These are phyloP conservation scores for Chaetomium olivaceum DNA, from an alignment of 2,329 filamentous ascomycete species.

Conservation along the genomic window DNA sequence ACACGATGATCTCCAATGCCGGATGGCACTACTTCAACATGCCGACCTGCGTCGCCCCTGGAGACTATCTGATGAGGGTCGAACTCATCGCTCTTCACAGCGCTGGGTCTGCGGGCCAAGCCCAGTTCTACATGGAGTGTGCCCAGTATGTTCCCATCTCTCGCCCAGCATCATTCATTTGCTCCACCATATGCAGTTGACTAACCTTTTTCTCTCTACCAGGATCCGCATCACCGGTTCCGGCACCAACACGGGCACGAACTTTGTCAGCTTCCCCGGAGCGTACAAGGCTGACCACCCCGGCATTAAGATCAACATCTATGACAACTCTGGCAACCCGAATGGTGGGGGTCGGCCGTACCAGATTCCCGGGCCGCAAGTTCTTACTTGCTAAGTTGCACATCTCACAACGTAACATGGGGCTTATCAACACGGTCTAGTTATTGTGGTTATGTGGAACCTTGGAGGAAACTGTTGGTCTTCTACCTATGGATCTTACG, in stretches of 20 bases:
- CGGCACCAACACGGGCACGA: slow-evolving; percentile 35
- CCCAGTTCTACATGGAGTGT: slow-evolving; percentile 44
- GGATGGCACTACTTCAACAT: slow-evolving; percentile 48
- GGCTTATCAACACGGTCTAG: no score
- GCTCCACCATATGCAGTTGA: no score
- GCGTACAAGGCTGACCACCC: slow-evolving; percentile 39
- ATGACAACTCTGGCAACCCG: slow-evolving; percentile 37
- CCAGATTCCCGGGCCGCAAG: slow-evolving; percentile 40
- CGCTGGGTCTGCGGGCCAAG: slow-evolving; percentile 36
- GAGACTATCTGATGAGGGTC: slow-evolving; percentile 46
- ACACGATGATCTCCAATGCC: slow-evolving; percentile 48
- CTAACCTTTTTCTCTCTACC: neutral
- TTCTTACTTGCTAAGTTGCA: no score
- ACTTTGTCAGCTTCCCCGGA: slow-evolving; percentile 40
- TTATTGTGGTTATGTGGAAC: no score
- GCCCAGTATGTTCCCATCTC: slow-evolving; percentile 28
- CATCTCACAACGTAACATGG: no score
- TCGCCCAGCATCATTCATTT: no score
- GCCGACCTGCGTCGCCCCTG: slow-evolving; percentile 42
- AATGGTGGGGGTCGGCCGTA: slow-evolving; percentile 39
- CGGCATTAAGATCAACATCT: slow-evolving; percentile 40
- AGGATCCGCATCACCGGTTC: slow-evolving; percentile 27
- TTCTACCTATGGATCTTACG: no score
- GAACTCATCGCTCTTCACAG: slow-evolving; percentile 45
- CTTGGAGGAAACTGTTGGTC: no score